Conservation (phyloP, 2,329 filamentous ascomycete species). For the Ilyonectria mors-panacis region DNA sequence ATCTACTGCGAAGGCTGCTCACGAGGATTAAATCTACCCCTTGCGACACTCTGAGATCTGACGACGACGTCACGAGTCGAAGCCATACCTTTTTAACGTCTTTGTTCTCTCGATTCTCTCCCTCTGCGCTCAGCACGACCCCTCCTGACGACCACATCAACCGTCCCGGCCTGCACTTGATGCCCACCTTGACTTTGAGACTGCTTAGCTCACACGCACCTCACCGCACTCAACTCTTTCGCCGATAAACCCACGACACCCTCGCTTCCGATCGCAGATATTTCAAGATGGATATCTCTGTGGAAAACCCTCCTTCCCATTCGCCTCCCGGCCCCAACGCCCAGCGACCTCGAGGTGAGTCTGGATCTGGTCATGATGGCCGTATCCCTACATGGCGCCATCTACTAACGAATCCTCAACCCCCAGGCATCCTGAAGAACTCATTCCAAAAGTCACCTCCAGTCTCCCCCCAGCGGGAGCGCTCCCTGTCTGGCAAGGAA, state of each 20-base stretch:
- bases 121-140: constrained; percentile 9
- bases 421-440: constrained; percentile 94
- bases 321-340: constrained; percentile 58
- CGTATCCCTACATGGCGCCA: background rate
- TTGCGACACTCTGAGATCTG: constrained; percentile 8
- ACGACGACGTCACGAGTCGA: constrained; percentile 24
- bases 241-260: constrained; percentile 34
- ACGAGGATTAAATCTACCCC: constrained; percentile 16
- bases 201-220: constrained; percentile 24
- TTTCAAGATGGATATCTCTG: constrained; percentile 59
- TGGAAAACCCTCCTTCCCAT: constrained; percentile 57
- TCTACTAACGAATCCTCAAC: constrained; percentile 10
- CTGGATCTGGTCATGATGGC: background rate
- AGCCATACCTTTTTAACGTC: constrained; percentile 7
- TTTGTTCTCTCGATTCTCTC: background rate
- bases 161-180: constrained; percentile 15
- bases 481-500: constrained; percentile 80
- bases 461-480: constrained; percentile 63
- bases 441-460: constrained; percentile 75
- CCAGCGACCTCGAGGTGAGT: constrained; percentile 63
- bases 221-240: constrained; percentile 7
- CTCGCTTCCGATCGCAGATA: constrained; percentile 17
- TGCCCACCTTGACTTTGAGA: constrained; percentile 6
- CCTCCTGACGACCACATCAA: constrained; percentile 8
- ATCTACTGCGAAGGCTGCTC: constrained; percentile 6